Conservation (phyloP, 2,329 filamentous ascomycete species). For the Tolypocladium paradoxum region DNA sequence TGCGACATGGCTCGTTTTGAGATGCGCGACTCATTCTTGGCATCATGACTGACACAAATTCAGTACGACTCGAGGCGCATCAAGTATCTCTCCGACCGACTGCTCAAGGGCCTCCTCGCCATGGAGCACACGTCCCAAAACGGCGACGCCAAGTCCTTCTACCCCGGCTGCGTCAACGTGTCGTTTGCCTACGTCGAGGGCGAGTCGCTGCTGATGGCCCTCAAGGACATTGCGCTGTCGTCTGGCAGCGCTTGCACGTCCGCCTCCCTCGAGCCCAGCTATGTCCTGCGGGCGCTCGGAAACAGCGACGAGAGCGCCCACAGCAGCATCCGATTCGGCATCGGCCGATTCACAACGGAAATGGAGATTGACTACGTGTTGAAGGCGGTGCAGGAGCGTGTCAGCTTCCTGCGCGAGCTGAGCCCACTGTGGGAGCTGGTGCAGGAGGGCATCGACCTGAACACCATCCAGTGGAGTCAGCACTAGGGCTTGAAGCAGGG, state of each 20-base stretch:
- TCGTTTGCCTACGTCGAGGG: conserved; percentile 98
- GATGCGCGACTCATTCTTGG: background rate
- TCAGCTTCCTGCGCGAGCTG: conserved; percentile 85
- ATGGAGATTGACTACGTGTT: conserved; percentile 94
- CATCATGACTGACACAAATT: conserved; percentile 11
- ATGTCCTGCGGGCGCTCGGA: conserved; percentile 85
- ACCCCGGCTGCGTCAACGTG: conserved; percentile 95
- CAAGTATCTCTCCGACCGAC: conserved; percentile 67
- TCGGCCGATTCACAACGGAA: conserved; percentile 93
- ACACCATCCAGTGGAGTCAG: conserved; percentile 97
- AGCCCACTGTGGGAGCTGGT: conserved; percentile 97
- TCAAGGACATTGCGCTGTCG: conserved; percentile 95
- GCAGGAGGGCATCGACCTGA: conserved; percentile 89
- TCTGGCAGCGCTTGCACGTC: conserved; percentile 97
- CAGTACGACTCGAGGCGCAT: conserved; percentile 91
- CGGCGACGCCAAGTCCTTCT: conserved; percentile 72
- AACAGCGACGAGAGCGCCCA: conserved; percentile 97
- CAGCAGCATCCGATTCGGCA: conserved; percentile 95
- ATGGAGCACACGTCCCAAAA: conserved; percentile 92
- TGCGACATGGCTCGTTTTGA: conserved; percentile 3
- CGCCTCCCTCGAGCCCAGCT: conserved; percentile 90
- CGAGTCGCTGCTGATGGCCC: conserved; percentile 92
- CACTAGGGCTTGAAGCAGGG: conserved; percentile 43
- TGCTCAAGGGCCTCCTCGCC: conserved; percentile 70
- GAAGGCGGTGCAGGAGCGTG: conserved; percentile 82